Base-by-base conservation (phyloP, 2,329 filamentous ascomycete species). In the Fusarium circinatum region DNA sequence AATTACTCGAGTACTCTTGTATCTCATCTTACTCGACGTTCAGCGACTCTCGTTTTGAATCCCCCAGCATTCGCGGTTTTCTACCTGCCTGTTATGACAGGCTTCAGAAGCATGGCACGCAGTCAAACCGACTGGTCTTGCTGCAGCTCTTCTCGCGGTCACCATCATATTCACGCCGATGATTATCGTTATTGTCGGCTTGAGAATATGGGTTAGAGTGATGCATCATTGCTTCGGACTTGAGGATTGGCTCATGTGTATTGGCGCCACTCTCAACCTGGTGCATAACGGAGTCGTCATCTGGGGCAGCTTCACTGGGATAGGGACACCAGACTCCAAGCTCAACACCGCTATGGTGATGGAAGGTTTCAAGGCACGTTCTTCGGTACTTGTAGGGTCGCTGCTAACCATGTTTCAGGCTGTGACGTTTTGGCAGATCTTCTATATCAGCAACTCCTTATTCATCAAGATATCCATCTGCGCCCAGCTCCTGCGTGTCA, bases 401-500 rank as follows among this genome's bases (percentile, higher is more conserved):
- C 3, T 2, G 13, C 10, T 56, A 6, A 56, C 8, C 3, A 0
- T 30, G 6, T 13, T 11, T 13, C 22, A 68, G 62, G 24, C 32
- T 4, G 41, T 62, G 4, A 47, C 49, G 0, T 54, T 71, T 18
- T 71, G 62, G 66, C 62, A 67, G 28, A 48, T 71, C 7, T 66
- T 70, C 38, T 71, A 70, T 26, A 57, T 62, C 30, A 42, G 36
- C 28, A 39, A 26, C 17, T 69, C 65, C 4, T 20, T 57, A 0
- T 67, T 66, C 26, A 66, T 71, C 54, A 70, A 70, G 28, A 11
- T 55, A 12, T 62, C 61, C 10, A 71, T 71, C n/a, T 67, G 69
- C 24, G 18, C n/a, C 20, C 54, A 65, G 13, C 62, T 71, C 7
- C 18, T 60, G 8, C 62, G 69, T 14, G 61, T 71, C 11, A 59